Evolutionary conservation across 352 stramenopile species (phyloP).

Genomic region (Pythium rhizo-oryzae): DNA sequence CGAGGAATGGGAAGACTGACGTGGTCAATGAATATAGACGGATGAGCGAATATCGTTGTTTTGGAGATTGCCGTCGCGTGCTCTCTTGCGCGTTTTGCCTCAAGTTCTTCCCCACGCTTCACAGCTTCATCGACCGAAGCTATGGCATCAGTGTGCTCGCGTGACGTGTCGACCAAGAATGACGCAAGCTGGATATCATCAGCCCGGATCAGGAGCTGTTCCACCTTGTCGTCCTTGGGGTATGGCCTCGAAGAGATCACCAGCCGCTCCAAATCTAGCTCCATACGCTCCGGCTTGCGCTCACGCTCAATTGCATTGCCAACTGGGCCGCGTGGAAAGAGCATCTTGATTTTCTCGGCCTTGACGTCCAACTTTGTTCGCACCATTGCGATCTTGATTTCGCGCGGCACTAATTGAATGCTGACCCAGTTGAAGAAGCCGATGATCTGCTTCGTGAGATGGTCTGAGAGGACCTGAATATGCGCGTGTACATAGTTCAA

Average conservation of each 20-base stretch:
- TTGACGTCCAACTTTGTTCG: slow-evolving; percentile 62
- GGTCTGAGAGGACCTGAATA: slow-evolving; percentile 45
- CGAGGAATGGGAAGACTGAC: slow-evolving; percentile 40
- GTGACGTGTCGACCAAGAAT: slow-evolving; percentile 32
- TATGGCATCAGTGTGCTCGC: slow-evolving; percentile 37
- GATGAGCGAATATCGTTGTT: slow-evolving; percentile 35
- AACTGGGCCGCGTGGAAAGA: slow-evolving; percentile 51
- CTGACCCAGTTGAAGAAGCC: slow-evolving; percentile 69
- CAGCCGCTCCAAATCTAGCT: slow-evolving; percentile 50
- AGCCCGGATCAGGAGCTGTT: slow-evolving; percentile 55
- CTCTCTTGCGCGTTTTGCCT: slow-evolving; percentile 16
- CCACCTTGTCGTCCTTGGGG: slow-evolving; percentile 38
- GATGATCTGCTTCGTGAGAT: slow-evolving; percentile 62
- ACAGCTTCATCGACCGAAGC: slow-evolving; percentile 44
- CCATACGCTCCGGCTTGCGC: slow-evolving; percentile 52
- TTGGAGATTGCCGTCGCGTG: slow-evolving; percentile 33
- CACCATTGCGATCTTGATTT: slow-evolving; percentile 34
- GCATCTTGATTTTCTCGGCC: slow-evolving; percentile 39
- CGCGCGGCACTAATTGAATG: slow-evolving; percentile 45
- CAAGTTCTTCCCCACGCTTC: slow-evolving; percentile 8
- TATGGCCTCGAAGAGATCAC: slow-evolving; percentile 47
- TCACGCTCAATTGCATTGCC: slow-evolving; percentile 42
- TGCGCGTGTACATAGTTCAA: slow-evolving; percentile 67
- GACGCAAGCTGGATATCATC: slow-evolving; percentile 46
- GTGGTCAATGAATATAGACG: slow-evolving; percentile 52